Conservation (phyloP, 352 stramenopile genomes). For the Phytopythium oedochilum region DNA sequence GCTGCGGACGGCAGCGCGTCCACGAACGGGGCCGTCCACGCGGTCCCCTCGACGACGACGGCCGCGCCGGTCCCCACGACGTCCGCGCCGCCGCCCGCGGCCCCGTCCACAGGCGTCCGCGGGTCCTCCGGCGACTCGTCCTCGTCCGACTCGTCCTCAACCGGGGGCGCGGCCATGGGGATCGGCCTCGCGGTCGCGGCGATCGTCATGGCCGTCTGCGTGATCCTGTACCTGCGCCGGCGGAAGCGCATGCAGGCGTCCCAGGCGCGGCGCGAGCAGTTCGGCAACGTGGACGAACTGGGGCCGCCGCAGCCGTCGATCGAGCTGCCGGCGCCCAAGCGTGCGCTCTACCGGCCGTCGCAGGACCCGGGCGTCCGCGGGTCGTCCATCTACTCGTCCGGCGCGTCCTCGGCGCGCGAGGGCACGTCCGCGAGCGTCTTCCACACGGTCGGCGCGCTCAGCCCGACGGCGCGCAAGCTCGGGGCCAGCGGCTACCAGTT, state of each 20-base stretch:
- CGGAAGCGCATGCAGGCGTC: slow-evolving; percentile 6
- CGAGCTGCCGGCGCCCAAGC: slow-evolving; percentile 17
- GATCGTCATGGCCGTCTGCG: slow-evolving; percentile 16
- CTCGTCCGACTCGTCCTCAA: neutral
- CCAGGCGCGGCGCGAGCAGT: slow-evolving; percentile 11
- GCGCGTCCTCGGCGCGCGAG: slow-evolving; percentile 4
- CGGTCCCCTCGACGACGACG: neutral
- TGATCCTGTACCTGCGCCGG: slow-evolving; percentile 14
- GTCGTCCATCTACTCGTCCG: slow-evolving; percentile 23
- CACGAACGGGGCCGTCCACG: neutral
- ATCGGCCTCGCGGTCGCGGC: slow-evolving; percentile 23
- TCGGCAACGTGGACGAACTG: slow-evolving; percentile 13
- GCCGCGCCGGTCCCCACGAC: neutral
- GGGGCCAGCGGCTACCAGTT: slow-evolving; percentile 31
- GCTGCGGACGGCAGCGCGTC: neutral
- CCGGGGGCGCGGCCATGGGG: slow-evolving; percentile 19
- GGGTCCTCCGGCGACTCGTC: neutral
- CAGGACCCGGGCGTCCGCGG: slow-evolving; percentile 24
- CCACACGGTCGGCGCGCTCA: slow-evolving; percentile 32
- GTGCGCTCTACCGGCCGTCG: neutral
- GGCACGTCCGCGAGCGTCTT: slow-evolving; percentile 26
- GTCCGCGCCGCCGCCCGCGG: neutral
- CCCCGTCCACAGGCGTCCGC: neutral
- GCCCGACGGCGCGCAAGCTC: slow-evolving; percentile 26
- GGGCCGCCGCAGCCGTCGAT: slow-evolving; percentile 39